phyloP scores from a whole-genome alignment of 768 basidiomycete species.

The Rhizopogon vulgaris region DNA sequence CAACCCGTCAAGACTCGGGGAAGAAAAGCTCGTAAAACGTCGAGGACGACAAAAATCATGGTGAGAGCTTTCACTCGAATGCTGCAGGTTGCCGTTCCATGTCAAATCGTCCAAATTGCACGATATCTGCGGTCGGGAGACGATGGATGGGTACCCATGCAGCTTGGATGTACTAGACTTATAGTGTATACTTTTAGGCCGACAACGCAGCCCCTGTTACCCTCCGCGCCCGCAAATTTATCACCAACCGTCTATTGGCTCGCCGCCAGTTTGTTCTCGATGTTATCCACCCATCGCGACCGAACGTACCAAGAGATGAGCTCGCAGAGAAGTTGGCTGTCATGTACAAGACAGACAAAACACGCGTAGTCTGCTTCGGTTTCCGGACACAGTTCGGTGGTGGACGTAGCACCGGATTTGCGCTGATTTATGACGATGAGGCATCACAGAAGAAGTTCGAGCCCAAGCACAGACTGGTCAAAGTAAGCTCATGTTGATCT shows the following conservation, averaged over 20 bases:
- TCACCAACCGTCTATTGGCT: slow-evolving; percentile 95
- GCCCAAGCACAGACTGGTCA: slow-evolving; percentile 90
- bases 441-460: slow-evolving; percentile 94
- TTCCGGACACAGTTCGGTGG: slow-evolving; percentile 97
- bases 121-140: slow-evolving; percentile 5
- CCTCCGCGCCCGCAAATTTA: slow-evolving; percentile 97
- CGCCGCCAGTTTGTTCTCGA: slow-evolving; percentile 96
- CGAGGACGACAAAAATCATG: slow-evolving; percentile 26
- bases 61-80: slow-evolving; percentile 23
- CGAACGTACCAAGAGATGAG: slow-evolving; percentile 91
- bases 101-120: slow-evolving; percentile 1
- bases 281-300: slow-evolving; percentile 89
- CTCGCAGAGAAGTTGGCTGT: slow-evolving; percentile 87
- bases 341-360: slow-evolving; percentile 90
- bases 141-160: slow-evolving; percentile 21
- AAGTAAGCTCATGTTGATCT: slow-evolving; percentile 51
- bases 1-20: slow-evolving; percentile 22
- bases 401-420: slow-evolving; percentile 95
- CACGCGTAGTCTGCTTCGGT: slow-evolving; percentile 89
- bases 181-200: slow-evolving; percentile 41
- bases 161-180: slow-evolving; percentile 15
- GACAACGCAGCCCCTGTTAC: slow-evolving; percentile 84
- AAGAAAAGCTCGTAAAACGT: slow-evolving; percentile 17
- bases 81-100: slow-evolving; percentile 11
- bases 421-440: slow-evolving; percentile 95